phyloP scores from a whole-genome alignment of 2,329 filamentous ascomycete species.

The Exophiala oligosperma region DNA sequence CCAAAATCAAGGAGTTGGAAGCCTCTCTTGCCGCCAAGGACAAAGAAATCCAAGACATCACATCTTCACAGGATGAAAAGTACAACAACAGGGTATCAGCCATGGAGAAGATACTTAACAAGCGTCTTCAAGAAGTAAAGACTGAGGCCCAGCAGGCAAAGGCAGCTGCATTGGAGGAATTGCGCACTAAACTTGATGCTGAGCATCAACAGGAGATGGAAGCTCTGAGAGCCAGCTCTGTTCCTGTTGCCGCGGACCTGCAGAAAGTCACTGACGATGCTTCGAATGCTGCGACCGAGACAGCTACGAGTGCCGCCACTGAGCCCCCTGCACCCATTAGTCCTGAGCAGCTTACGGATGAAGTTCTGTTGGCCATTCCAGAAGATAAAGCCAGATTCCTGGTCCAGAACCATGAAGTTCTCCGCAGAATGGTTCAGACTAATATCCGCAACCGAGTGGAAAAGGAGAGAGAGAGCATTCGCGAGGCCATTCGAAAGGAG shows the following conservation, averaged over 20 bases:
- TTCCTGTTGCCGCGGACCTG: conserved; percentile 37
- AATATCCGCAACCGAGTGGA: conserved; percentile 54
- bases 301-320: conserved; percentile 24
- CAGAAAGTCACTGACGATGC: conserved; percentile 21
- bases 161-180: conserved; percentile 27
- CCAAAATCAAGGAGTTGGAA: conserved; percentile 56
- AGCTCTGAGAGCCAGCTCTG: conserved; percentile 36
- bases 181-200: conserved; percentile 20
- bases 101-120: conserved; percentile 60
- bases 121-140: conserved; percentile 62
- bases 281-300: conserved; percentile 28
- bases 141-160: conserved; percentile 52
- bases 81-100: conserved; percentile 49
- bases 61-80: conserved; percentile 49
- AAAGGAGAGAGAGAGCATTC: conserved; percentile 37
- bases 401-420: conserved; percentile 49
- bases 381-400: conserved; percentile 53
- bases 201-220: conserved; percentile 46
- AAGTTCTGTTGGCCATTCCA: conserved; percentile 43
- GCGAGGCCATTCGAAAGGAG: conserved; percentile 37
- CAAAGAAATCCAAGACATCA: conserved; percentile 43
- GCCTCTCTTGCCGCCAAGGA: conserved; percentile 55
- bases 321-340: conserved; percentile 27
- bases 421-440: conserved; percentile 52
- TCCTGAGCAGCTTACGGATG: conserved; percentile 35